A percentile compares a stretch with the other conserved stretches of the same genome.
phyloP scores from a whole-genome alignment of 78 protist genomes.

The Dictyostelium brefeldianum region DNA sequence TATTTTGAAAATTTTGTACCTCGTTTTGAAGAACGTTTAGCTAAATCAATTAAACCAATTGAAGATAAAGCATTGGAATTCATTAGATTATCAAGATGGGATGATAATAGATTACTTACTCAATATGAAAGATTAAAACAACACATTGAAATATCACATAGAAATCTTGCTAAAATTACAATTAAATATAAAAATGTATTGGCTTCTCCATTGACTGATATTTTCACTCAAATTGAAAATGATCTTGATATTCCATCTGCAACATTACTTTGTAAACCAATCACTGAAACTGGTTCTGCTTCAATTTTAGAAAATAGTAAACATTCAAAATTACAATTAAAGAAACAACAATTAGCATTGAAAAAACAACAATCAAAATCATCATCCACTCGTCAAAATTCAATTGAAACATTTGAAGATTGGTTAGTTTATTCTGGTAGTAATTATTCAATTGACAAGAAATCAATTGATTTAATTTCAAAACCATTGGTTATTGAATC shows the following conservation, averaged over 20 bases:
- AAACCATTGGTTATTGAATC: constrained; percentile 6
- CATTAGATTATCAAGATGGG: constrained; percentile 84
- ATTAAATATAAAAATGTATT: constrained; percentile 59
- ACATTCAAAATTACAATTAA: not conserved
- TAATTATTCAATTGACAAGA: not conserved
- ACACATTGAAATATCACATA: constrained; percentile 79
- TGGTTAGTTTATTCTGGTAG: not conserved
- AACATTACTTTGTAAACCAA: not conserved
- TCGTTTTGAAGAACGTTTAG: constrained; percentile 54
- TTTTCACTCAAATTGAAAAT: constrained; percentile 44
- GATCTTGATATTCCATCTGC: constrained; percentile 29
- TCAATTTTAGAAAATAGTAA: not conserved
- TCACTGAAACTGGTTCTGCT: not conserved
- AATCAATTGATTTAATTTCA: not conserved
- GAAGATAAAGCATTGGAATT: constrained; percentile 79
- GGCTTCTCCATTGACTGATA: constrained; percentile 39
- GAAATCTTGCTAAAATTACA: constrained; percentile 63
- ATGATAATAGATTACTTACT: constrained; percentile 54
- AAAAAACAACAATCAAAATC: not conserved
- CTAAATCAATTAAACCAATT: constrained; percentile 41
- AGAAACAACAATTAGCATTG: not conserved
- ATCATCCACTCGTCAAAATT: not conserved
- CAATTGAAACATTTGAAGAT: constrained; percentile 21
- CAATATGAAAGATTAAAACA: constrained; percentile 74
- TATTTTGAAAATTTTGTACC: constrained; percentile 66